A percentile compares a stretch with the other conserved stretches of the same genome.
These are phyloP conservation scores for Amphirosellinia nigrospora DNA, from an alignment of 495 filamentous ascomycete species.

Conservation along the genomic window DNA sequence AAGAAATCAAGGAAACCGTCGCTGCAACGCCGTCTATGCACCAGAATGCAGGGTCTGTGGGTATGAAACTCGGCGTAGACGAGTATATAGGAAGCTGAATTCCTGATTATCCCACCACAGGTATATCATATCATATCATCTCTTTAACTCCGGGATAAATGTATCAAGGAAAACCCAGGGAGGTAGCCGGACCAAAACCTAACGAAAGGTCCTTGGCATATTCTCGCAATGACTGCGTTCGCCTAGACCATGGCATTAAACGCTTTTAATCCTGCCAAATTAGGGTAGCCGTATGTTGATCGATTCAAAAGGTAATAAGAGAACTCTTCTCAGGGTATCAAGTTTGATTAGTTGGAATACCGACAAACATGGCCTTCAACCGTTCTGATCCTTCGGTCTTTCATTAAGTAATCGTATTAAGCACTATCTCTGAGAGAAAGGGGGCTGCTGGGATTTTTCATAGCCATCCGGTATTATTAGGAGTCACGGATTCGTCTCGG, in stretches of 20 bases:
- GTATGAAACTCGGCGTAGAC: slow-evolving; percentile 19
- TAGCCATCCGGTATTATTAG: not conserved
- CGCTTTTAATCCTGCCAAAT: not conserved
- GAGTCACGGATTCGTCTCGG: not conserved
- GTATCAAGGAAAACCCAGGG: slow-evolving; percentile 11
- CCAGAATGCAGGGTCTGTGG: slow-evolving; percentile 23
- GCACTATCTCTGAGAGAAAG: not conserved
- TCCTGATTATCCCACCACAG: slow-evolving; percentile 18
- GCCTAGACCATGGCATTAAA: not conserved
- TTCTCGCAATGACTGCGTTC: not conserved
- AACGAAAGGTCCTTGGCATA: not conserved
- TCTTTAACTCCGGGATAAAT: slow-evolving; percentile 16
- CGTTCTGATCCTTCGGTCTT: slow-evolving; percentile 7
- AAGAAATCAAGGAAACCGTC: slow-evolving; percentile 20
- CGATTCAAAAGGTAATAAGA: not conserved
- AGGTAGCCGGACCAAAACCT: not conserved
- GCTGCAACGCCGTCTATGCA: slow-evolving; percentile 30
- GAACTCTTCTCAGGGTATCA: slow-evolving; percentile 14
- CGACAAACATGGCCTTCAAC: slow-evolving; percentile 7
- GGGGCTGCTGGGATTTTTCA: not conserved
- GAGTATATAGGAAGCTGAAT: slow-evolving; percentile 23
- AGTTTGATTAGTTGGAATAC: not conserved
- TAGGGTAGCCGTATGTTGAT: not conserved
- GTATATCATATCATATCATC: slow-evolving; percentile 25
- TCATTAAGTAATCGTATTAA: slow-evolving; percentile 12